Conservation (phyloP, 257 asterid species). For the Fraxinus cuspidata region DNA sequence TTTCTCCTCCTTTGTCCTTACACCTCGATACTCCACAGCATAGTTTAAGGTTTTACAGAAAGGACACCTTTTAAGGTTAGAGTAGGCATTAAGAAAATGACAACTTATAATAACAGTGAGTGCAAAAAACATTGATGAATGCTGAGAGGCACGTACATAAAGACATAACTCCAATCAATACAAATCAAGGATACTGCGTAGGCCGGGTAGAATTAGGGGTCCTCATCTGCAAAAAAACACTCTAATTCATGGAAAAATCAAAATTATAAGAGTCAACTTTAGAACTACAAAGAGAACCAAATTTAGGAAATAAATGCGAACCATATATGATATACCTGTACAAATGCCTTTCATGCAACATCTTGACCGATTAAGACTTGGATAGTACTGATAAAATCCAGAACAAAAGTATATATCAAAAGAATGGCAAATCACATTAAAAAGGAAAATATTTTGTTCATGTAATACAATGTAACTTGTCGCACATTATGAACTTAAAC, state of each 20-base stretch:
- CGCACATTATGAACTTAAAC: not conserved
- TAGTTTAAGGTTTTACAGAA: slow-evolving; percentile 89
- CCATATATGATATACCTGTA: slow-evolving; percentile 57
- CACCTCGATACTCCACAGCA: slow-evolving; percentile 97
- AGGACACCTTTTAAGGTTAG: slow-evolving; percentile 75
- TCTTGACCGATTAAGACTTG: slow-evolving; percentile 95
- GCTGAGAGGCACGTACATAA: not conserved
- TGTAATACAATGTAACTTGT: slow-evolving; percentile 16
- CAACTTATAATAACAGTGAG: slow-evolving; percentile 15
- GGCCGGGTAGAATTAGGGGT: slow-evolving; percentile 45
- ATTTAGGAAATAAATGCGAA: slow-evolving; percentile 18
- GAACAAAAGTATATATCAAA: slow-evolving; percentile 25
- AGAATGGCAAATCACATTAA: slow-evolving; percentile 10
- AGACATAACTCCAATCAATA: not conserved
- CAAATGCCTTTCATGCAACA: slow-evolving; percentile 99
- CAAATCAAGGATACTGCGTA: slow-evolving; percentile 85
- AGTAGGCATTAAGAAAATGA: slow-evolving; percentile 31
- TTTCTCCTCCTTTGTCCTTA: slow-evolving; percentile 90
- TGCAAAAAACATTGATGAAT: not conserved
- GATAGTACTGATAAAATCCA: slow-evolving; percentile 77
- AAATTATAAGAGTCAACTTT: slow-evolving; percentile 1
- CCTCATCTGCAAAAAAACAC: slow-evolving; percentile 97
- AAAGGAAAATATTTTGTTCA: slow-evolving; percentile 7
- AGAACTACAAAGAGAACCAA: not conserved
- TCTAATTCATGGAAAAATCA: slow-evolving; percentile 49